A percentile compares a stretch with the other conserved stretches of the same genome.
These are phyloP conservation scores for Didymella lethalis DNA, from an alignment of 2,329 filamentous ascomycete genomes.

Conservation along the genomic window DNA sequence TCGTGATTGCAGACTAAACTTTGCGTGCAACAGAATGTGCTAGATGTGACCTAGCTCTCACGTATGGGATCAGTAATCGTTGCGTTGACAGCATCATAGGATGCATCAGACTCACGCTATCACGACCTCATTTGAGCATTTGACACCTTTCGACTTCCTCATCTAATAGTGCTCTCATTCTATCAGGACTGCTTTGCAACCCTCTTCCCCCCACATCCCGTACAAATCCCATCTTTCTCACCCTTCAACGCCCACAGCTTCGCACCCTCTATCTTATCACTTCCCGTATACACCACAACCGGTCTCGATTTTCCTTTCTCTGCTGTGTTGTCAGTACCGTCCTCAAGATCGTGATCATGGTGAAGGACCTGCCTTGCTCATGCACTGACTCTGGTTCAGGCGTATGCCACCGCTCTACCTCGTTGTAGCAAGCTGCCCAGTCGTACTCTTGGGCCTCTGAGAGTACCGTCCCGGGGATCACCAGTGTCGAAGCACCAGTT, in stretches of 20 bases:
- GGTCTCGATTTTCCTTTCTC: conserved; percentile 3
- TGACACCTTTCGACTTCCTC: too few species aligned
- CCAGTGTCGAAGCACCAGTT: conserved; percentile 29
- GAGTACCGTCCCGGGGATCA: conserved; percentile 25
- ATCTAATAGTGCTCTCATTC: neutral
- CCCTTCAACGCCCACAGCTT: conserved; percentile 16
- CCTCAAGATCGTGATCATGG: too few species aligned
- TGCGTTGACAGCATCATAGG: too few species aligned
- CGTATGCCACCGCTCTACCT: conserved; percentile 17
- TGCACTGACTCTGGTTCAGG: conserved; percentile 10
- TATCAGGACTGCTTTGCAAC: neutral
- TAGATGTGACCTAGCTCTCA: neutral
- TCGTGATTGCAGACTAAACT: neutral
- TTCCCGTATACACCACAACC: conserved; percentile 10
- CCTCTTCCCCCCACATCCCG: conserved; percentile 15
- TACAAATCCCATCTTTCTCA: conserved; percentile 14
- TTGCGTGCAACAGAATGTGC: neutral
- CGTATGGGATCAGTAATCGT: neutral
- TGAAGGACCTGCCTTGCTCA: conserved; percentile 8
- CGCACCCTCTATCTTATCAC: conserved; percentile 4
- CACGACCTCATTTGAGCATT: too few species aligned
- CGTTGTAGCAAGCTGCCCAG: conserved; percentile 25
- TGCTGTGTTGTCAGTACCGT: neutral
- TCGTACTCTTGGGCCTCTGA: conserved; percentile 31
- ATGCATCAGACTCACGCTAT: too few species aligned